phyloP scores from a whole-genome alignment of 2,329 filamentous ascomycete species.

The Ceratocystis cacaofunesta region DNA sequence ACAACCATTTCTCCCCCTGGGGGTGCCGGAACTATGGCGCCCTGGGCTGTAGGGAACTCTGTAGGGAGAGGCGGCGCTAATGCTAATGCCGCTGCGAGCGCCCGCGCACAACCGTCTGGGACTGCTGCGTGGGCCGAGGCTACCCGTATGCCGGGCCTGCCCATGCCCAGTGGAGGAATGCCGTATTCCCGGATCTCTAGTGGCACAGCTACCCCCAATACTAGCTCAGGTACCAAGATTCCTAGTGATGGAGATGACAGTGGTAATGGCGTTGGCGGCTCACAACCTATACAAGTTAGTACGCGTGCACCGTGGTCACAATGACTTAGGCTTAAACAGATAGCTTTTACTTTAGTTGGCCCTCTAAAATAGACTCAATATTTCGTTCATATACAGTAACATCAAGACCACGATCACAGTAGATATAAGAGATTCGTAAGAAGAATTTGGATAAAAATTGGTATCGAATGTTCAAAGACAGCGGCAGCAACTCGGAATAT shows the following conservation, averaged over 20 bases:
- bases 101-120: not conserved
- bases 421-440: not conserved
- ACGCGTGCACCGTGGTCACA: slow-evolving; percentile 36
- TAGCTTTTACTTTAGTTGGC: too few species aligned
- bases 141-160: slow-evolving; percentile 26
- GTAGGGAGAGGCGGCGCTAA: not conserved
- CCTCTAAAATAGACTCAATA: too few species aligned
- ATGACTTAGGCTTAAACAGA: slow-evolving; percentile 16
- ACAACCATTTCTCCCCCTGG: slow-evolving; percentile 21
- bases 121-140: slow-evolving; percentile 33
- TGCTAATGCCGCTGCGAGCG: not conserved
- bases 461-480: slow-evolving; percentile 6
- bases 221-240: not conserved
- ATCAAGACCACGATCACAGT: not conserved
- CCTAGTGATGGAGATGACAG: slow-evolving; percentile 5
- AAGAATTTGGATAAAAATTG: slow-evolving; percentile 6
- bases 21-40: slow-evolving; percentile 19
- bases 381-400: not conserved
- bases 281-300: slow-evolving; percentile 17
- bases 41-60: not conserved
- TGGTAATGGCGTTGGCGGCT: slow-evolving; percentile 7
- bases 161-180: slow-evolving; percentile 24
- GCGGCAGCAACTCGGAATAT: slow-evolving; percentile 9
- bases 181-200: slow-evolving; percentile 26
- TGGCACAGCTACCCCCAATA: not conserved